Conservation (phyloP, 805 yeast genomes). For the Ogataea populi-albae region DNA sequence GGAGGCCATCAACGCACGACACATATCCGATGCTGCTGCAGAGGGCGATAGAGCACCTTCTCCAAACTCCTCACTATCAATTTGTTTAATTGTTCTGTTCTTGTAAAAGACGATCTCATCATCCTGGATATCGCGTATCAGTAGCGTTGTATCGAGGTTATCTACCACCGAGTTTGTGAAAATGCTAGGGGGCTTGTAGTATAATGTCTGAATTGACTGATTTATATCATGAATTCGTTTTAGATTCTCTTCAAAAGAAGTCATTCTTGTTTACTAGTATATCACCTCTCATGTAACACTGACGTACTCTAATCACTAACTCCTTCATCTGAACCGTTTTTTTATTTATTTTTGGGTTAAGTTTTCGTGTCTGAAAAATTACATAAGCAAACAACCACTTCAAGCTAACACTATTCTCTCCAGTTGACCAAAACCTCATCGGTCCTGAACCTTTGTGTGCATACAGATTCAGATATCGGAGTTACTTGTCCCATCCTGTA, state of each 20-base stretch:
- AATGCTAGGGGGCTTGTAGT: constrained; percentile 21
- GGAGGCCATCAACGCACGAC: constrained; percentile 3
- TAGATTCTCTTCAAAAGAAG: constrained; percentile 15
- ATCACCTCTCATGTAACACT: too few species aligned
- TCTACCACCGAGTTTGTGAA: constrained; percentile 24
- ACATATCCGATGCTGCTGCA: constrained; percentile 2
- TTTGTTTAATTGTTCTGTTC: constrained; percentile 19
- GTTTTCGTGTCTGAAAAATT: neutral
- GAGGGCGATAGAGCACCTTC: constrained; percentile 1
- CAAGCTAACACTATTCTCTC: constrained; percentile 60
- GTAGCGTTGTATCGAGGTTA: constrained; percentile 18
- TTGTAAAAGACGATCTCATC: constrained; percentile 20
- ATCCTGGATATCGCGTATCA: constrained; percentile 23
- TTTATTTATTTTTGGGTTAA: too few species aligned
- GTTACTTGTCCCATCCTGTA: constrained; percentile 72
- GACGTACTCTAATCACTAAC: too few species aligned
- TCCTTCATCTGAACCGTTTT: too few species aligned
- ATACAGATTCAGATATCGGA: constrained; percentile 66
- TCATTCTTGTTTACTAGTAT: too few species aligned
- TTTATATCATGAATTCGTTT: constrained; percentile 16
- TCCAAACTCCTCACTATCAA: constrained; percentile 20
- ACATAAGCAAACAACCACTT: constrained; percentile 1
- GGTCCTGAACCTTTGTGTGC: constrained; percentile 91
- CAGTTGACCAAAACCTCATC: constrained; percentile 89
- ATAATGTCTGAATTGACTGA: constrained; percentile 20